These are phyloP conservation scores for Papiliotrema nemorosa DNA, from an alignment of 1,284 basidiomycete species.

Conservation along the genomic window DNA sequence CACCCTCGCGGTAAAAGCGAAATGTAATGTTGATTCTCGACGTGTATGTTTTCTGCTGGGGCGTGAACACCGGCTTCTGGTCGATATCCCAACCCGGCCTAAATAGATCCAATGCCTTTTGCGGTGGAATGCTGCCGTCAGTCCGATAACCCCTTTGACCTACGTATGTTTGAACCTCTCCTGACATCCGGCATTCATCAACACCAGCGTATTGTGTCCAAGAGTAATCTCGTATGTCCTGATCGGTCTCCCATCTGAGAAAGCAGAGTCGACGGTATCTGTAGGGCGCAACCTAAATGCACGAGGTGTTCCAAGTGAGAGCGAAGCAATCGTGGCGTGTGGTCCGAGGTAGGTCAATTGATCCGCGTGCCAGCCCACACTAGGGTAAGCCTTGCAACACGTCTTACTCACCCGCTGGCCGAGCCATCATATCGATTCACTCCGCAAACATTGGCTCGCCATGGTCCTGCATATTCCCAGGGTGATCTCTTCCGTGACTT, in stretches of 20 bases:
- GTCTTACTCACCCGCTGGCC: constrained; percentile 55
- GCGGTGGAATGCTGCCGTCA: constrained; percentile 61
- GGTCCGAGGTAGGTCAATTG: constrained; percentile 69
- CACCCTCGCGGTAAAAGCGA: constrained; percentile 51
- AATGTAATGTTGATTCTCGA: constrained; percentile 86
- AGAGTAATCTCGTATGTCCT: constrained; percentile 80
- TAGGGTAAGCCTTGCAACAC: constrained; percentile 23
- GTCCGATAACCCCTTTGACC: constrained; percentile 9
- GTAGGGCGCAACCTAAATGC: constrained; percentile 65
- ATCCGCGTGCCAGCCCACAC: constrained; percentile 80
- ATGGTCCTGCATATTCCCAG: constrained; percentile 70
- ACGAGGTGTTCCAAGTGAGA: constrained; percentile 79
- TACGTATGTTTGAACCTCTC: constrained; percentile 71
- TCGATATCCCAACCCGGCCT: constrained; percentile 56
- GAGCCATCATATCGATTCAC: constrained; percentile 83
- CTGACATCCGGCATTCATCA: constrained; percentile 90
- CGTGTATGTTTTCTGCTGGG: constrained; percentile 54
- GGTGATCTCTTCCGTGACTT: constrained; percentile 60
- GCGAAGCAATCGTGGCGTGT: constrained; percentile 84
- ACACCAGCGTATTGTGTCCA: constrained; percentile 79
- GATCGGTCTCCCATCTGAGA: constrained; percentile 58
- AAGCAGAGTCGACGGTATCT: constrained; percentile 26
- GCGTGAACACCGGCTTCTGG: constrained; percentile 21
- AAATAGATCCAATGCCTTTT: constrained; percentile 70
- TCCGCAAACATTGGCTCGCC: constrained; percentile 87